These are phyloP conservation scores for Ordospora colligata DNA, from an alignment of 371 early-diverging fungal genomes.

Conservation along the genomic window DNA sequence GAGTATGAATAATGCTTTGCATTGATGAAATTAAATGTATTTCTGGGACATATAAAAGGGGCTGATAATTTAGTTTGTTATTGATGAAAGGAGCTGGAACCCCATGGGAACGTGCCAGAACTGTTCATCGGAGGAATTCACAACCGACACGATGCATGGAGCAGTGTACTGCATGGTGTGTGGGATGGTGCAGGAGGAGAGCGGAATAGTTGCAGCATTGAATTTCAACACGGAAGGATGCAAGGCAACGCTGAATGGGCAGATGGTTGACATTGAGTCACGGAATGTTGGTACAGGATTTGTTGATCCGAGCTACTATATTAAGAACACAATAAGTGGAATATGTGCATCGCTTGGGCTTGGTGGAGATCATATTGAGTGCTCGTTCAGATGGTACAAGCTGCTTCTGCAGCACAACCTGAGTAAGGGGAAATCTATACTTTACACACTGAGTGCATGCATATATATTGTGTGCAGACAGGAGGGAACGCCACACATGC, in stretches of 20 bases:
- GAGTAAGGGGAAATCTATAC: conserved; percentile 75
- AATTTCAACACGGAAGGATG: conserved; percentile 71
- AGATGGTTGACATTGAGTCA: conserved; percentile 52
- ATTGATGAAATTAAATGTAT: not conserved
- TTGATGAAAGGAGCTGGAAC: not conserved
- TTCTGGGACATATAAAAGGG: not conserved
- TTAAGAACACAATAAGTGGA: conserved; percentile 51
- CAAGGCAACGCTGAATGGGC: conserved; percentile 54
- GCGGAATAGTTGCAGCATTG: conserved; percentile 80
- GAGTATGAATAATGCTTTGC: not conserved
- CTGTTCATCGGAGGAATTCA: conserved; percentile 49
- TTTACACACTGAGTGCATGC: conserved; percentile 80
- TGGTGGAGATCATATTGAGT: conserved; percentile 69
- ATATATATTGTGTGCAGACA: conserved; percentile 84
- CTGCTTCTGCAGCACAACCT: conserved; percentile 78
- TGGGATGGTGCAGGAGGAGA: conserved; percentile 78
- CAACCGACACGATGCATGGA: conserved; percentile 54
- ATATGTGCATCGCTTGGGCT: conserved; percentile 49
- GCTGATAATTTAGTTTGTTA: not conserved
- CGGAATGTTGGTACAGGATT: conserved; percentile 48
- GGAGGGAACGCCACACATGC: conserved; percentile 77
- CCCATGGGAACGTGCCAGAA: conserved; percentile 47
- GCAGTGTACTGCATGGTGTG: conserved; percentile 59
- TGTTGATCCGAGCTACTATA: conserved; percentile 40
- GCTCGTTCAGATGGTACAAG: conserved; percentile 80